Conservation (phyloP, 2,329 filamentous ascomycete species). For the Podosphaera xanthii region DNA sequence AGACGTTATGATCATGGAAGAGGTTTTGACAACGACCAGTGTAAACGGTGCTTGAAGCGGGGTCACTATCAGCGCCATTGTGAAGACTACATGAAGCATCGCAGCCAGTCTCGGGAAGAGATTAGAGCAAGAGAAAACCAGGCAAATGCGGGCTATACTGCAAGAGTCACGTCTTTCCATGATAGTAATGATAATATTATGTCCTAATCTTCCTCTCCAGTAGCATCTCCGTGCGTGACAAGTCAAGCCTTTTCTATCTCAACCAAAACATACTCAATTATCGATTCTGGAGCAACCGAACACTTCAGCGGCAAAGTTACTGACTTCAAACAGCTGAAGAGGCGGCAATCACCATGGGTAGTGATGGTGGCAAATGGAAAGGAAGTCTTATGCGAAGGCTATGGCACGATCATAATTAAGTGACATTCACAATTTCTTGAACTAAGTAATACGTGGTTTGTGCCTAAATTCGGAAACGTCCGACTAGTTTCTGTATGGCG, state of each 20-base stretch:
- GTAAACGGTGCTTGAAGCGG: neutral
- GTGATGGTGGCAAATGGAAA: neutral
- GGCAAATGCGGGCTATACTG: too few relatives aligned
- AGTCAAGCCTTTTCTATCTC: neutral
- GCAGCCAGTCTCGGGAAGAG: neutral
- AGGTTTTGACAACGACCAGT: neutral
- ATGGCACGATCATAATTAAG: neutral
- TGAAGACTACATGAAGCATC: neutral
- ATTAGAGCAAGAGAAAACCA: too few relatives aligned
- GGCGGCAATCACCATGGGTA: neutral
- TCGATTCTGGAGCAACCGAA: neutral
- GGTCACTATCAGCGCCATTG: neutral
- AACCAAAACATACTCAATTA: neutral
- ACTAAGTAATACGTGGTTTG: neutral
- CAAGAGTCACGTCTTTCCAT: neutral
- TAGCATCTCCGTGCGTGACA: neutral
- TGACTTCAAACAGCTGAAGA: neutral
- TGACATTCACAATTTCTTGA: neutral
- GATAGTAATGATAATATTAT: neutral
- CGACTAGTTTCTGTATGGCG: neutral
- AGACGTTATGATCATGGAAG: neutral
- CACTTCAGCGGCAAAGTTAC: neutral
- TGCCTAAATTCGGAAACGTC: neutral
- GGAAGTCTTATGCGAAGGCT: neutral
- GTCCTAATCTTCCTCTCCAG: neutral